Evolutionary conservation across 441 rosid species (phyloP).

Genomic region (Erodium moschatum): DNA sequence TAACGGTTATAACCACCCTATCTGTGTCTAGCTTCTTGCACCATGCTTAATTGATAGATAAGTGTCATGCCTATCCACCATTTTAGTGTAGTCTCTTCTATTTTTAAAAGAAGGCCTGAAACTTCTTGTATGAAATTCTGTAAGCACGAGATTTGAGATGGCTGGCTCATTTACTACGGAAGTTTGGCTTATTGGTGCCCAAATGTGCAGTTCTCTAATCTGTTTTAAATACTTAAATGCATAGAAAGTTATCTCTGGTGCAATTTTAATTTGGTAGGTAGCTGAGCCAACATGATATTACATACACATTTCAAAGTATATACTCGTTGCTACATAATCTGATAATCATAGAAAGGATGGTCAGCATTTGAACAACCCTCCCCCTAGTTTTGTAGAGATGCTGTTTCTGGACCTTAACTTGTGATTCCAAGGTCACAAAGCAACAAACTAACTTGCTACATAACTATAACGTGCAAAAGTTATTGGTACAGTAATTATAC

Average conservation of each 20-base stretch:
- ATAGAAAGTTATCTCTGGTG: no score
- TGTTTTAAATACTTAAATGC: neutral
- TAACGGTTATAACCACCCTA: neutral
- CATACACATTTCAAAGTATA: no score
- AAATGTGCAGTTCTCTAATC: neutral
- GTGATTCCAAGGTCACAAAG: neutral
- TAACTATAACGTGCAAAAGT: neutral
- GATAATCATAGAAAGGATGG: no score
- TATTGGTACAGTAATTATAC: no score
- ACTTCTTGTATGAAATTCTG: neutral
- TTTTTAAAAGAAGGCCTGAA: neutral
- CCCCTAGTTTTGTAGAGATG: neutral
- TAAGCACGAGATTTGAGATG: neutral
- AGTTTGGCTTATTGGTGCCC: neutral
- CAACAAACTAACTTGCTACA: neutral
- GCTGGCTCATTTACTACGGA: neutral
- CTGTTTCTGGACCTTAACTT: neutral
- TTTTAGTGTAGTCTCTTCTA: neutral
- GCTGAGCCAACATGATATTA: no score
- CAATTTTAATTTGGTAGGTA: no score
- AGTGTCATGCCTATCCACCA: slow-evolving; percentile 6
- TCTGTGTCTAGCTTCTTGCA: neutral
- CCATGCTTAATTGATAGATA: neutral
- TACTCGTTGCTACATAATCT: no score
- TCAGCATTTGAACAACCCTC: no score